Evolutionary conservation across 108 stramenopile species (phyloP).

Genomic region (Skeletonema potamos): DNA sequence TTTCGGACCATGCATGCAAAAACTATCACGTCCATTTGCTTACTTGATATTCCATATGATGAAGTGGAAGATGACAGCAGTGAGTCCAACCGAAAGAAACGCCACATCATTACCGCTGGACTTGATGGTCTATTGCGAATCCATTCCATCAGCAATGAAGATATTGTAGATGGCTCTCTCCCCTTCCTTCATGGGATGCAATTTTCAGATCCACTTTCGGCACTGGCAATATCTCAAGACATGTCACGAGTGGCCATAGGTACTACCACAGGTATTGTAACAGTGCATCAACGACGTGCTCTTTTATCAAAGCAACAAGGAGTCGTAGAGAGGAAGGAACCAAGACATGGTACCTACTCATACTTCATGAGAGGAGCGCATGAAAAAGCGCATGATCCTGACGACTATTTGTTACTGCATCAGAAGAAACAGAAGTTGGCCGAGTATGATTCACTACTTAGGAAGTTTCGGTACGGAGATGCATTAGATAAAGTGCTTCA

Average conservation of each 20-base stretch:
- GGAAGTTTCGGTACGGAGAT: constrained; percentile 89
- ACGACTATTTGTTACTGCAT: constrained; percentile 63
- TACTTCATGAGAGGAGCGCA: constrained; percentile 80
- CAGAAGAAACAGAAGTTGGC: constrained; percentile 69
- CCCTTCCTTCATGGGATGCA: constrained; percentile 73
- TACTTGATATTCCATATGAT: constrained; percentile 32
- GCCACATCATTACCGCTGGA: constrained; percentile 67
- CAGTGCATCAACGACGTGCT: constrained; percentile 62
- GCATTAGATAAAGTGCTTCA: constrained; percentile 83
- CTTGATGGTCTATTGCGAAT: constrained; percentile 78
- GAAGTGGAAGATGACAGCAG: constrained; percentile 37
- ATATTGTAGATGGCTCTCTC: constrained; percentile 43
- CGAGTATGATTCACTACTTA: constrained; percentile 71
- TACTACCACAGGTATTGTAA: constrained; percentile 61
- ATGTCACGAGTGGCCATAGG: constrained; percentile 73
- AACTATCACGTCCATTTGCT: constrained; percentile 76
- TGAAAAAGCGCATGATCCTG: constrained; percentile 56
- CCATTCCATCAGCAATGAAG: constrained; percentile 51
- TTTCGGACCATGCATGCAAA: constrained; percentile 75
- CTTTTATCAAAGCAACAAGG: background rate
- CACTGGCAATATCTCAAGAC: constrained; percentile 53
- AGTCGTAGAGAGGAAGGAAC: constrained; percentile 27
- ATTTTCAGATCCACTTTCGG: constrained; percentile 59
- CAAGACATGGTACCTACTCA: constrained; percentile 74
- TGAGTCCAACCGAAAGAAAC: constrained; percentile 14